Conservation (phyloP, 345 rosid genomes). For the Luvunga scandens region DNA sequence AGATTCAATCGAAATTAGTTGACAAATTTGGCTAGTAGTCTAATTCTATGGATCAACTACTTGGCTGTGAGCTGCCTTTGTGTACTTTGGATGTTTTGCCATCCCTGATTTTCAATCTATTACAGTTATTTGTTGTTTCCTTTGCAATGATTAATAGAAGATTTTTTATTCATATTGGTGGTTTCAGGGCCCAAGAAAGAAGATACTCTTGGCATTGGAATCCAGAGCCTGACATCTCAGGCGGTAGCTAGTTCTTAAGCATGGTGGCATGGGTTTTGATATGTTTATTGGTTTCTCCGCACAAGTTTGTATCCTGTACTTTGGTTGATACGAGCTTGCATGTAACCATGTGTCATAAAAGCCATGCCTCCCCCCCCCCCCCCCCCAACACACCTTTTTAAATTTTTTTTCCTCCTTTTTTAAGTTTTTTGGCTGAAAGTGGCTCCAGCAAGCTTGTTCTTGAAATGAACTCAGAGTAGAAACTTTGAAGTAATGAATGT, state of each 20-base stretch:
- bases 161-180: slow-evolving; percentile 17
- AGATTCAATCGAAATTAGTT: too few species aligned
- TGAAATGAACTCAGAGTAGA: slow-evolving; percentile 3
- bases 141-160: background rate
- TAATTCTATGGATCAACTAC: background rate
- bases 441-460: slow-evolving; percentile 20
- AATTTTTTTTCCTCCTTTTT: background rate
- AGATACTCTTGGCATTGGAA: slow-evolving; percentile 82
- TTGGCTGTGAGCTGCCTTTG: background rate
- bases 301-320: slow-evolving; percentile 19
- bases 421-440: slow-evolving; percentile 2
- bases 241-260: slow-evolving; percentile 7
- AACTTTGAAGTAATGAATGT: slow-evolving; percentile 4
- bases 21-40: background rate
- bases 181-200: slow-evolving; percentile 95
- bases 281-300: slow-evolving; percentile 10
- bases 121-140: background rate
- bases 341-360: slow-evolving; percentile 15
- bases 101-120: background rate
- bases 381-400: too few species aligned
- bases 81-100: background rate
- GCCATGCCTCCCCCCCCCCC: background rate
- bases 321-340: slow-evolving; percentile 19
- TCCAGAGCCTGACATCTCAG: slow-evolving; percentile 45
- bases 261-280: slow-evolving; percentile 9